phyloP scores from a whole-genome alignment of 768 basidiomycete genomes.

The Phaeotremella fagi region DNA sequence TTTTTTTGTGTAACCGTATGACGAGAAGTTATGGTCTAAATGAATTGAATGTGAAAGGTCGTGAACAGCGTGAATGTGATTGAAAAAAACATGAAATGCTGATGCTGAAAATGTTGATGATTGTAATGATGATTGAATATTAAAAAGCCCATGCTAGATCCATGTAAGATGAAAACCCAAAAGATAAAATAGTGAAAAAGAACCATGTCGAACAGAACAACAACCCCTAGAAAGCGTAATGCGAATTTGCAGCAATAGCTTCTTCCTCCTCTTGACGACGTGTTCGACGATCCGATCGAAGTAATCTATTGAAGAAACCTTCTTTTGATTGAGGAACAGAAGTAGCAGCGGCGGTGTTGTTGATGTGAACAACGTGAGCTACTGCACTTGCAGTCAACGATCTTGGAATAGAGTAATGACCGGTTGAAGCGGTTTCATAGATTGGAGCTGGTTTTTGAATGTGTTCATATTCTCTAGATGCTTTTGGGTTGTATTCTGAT shows the following conservation, averaged over 20 bases:
- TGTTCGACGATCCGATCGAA: conserved; percentile 14
- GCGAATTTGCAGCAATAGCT: background rate
- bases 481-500: conserved; percentile 14
- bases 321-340: conserved; percentile 12
- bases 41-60: too few relatives aligned
- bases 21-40: too few relatives aligned
- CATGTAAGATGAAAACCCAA: too few relatives aligned
- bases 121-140: too few relatives aligned
- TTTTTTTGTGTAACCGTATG: too few relatives aligned
- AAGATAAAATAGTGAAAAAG: background rate
- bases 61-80: too few relatives aligned
- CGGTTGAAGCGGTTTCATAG: conserved; percentile 29
- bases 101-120: too few relatives aligned
- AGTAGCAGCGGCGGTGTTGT: background rate
- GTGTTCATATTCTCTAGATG: conserved; percentile 15
- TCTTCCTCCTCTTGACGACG: background rate
- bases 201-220: background rate
- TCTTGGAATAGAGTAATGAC: conserved; percentile 22
- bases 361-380: background rate
- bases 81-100: too few relatives aligned
- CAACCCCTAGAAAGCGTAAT: background rate
- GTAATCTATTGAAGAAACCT: conserved; percentile 25
- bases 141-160: too few relatives aligned
- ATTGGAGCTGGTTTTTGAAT: conserved; percentile 30
- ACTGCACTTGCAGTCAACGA: conserved; percentile 18